Percentiles rank a stretch among this genome's conserved stretches.
These are phyloP conservation scores for Dianthus caryophyllus DNA, from an alignment of 148 eudicot species.

Conservation along the genomic window DNA sequence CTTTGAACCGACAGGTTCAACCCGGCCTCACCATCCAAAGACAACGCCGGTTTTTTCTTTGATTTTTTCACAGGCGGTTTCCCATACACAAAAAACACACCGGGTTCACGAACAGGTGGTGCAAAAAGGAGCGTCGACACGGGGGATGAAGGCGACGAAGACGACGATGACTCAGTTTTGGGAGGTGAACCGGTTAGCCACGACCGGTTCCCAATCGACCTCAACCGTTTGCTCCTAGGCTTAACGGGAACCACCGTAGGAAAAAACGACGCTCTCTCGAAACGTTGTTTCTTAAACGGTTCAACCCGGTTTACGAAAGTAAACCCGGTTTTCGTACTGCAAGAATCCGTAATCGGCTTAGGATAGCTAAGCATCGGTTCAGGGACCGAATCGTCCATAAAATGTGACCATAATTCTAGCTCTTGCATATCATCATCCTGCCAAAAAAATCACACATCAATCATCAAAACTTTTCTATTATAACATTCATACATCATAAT, in stretches of 20 bases:
- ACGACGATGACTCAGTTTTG: slow-evolving; percentile 38
- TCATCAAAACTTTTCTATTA: background rate
- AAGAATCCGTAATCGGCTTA: slow-evolving; percentile 34
- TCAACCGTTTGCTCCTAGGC: slow-evolving; percentile 54
- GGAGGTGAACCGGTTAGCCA: slow-evolving; percentile 38
- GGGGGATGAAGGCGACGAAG: slow-evolving; percentile 37
- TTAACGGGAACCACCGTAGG: slow-evolving; percentile 49
- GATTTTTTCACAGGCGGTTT: slow-evolving; percentile 50
- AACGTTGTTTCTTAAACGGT: slow-evolving; percentile 29
- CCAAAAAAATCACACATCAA: background rate
- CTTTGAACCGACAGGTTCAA: slow-evolving; percentile 27
- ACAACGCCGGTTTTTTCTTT: slow-evolving; percentile 30
- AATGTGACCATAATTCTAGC: slow-evolving; percentile 79
- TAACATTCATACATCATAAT: background rate
- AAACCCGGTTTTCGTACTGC: slow-evolving; percentile 29
- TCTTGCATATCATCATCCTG: slow-evolving; percentile 76
- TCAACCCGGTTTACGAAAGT: slow-evolving; percentile 26
- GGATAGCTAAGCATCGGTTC: slow-evolving; percentile 40
- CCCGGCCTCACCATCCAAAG: slow-evolving; percentile 11
- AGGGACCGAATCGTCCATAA: slow-evolving; percentile 80
- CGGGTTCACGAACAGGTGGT: slow-evolving; percentile 28
- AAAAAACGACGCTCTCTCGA: slow-evolving; percentile 25
- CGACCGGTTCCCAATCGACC: slow-evolving; percentile 24
- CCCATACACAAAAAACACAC: slow-evolving; percentile 12
- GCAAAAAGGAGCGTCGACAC: slow-evolving; percentile 15